A percentile compares a stretch with the other conserved stretches of the same genome.
Evolutionary conservation across 1,284 basidiomycete genomes (phyloP).

Genomic region (Leccinum brunneo-olivaceum): DNA sequence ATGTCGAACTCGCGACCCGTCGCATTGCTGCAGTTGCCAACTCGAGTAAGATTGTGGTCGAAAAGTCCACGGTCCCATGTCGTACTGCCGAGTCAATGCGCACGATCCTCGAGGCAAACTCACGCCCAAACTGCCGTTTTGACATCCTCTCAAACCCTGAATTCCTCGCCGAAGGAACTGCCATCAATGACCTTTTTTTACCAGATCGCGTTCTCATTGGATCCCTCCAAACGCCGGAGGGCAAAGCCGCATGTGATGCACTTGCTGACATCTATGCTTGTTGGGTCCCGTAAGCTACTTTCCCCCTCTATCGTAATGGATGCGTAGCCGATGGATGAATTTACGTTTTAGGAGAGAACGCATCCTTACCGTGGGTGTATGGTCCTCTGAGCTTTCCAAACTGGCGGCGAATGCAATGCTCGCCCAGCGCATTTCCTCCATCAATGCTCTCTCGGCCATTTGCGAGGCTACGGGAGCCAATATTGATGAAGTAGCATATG

Average conservation of each 20-base stretch:
- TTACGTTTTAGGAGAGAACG: constrained; percentile 48
- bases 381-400: constrained; percentile 98
- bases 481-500: constrained; percentile 95
- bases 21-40: constrained; percentile 90
- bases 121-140: constrained; percentile 84
- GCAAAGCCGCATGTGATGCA: constrained; percentile 73
- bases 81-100: constrained; percentile 98
- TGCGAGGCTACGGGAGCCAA: constrained; percentile 99
- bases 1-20: constrained; percentile 93
- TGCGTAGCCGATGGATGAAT: constrained; percentile 8
- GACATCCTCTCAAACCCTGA: constrained; percentile 99
- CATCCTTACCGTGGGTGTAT: constrained; percentile 92
- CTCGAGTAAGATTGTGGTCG: constrained; percentile 96
- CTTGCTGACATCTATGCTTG: constrained; percentile 84
- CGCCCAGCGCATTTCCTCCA: constrained; percentile 94
- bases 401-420: constrained; percentile 99
- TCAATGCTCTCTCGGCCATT: constrained; percentile 97
- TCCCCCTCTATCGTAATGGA: background rate
- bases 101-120: constrained; percentile 97
- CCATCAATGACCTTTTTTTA: constrained; percentile 79
- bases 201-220: constrained; percentile 98
- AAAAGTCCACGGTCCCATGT: constrained; percentile 99
- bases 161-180: constrained; percentile 97
- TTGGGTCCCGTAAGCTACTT: constrained; percentile 82
- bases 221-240: constrained; percentile 84